Percentiles rank a stretch among this genome's conserved stretches.
These are phyloP conservation scores for Spatholobus suberectus DNA, from an alignment of 306 rosid genomes.

Conservation along the genomic window DNA sequence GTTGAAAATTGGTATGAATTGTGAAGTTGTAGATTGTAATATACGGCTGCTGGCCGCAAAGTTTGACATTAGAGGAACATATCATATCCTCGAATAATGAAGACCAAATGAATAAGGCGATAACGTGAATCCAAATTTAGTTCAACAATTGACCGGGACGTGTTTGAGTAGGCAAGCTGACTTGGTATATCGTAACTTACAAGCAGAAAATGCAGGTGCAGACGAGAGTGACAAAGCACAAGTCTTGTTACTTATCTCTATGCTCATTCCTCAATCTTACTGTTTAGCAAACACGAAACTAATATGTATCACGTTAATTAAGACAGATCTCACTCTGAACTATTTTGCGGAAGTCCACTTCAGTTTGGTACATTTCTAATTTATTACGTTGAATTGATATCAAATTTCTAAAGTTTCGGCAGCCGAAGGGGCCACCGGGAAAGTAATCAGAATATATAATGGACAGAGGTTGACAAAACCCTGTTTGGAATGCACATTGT, in stretches of 20 bases:
- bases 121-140: neutral
- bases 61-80: neutral
- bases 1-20: neutral
- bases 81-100: neutral
- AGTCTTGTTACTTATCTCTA: neutral
- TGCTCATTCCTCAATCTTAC: neutral
- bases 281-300: neutral
- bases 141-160: neutral
- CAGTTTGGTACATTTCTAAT: neutral
- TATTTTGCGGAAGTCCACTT: neutral
- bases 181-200: neutral
- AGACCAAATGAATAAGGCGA: neutral
- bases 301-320: no score
- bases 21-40: neutral
- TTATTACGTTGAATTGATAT: neutral
- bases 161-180: neutral
- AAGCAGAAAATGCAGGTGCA: neutral
- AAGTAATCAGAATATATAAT: neutral
- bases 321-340: neutral
- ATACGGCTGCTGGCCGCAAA: neutral
- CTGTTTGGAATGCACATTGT: neutral
- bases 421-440: neutral
- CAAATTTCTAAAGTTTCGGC: slow-evolving; percentile 39
- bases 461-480: neutral
- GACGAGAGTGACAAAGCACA: neutral